phyloP scores from a whole-genome alignment of 345 rosid species.

The Eucalyptus regnans region DNA sequence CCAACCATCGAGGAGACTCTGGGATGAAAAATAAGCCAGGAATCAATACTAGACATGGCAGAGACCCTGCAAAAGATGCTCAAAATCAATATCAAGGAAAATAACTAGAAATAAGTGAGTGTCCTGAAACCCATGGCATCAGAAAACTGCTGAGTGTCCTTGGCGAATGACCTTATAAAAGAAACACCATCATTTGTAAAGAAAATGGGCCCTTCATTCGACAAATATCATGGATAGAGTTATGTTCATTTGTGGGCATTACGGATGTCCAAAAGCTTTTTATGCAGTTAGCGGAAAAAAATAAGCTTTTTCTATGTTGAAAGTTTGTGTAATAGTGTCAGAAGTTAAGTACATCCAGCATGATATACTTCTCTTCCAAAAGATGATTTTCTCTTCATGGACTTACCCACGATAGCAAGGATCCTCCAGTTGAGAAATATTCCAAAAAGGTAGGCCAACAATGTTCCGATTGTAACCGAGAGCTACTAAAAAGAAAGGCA shows the following conservation, averaged over 20 bases:
- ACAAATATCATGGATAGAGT: not conserved
- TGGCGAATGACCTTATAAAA: not conserved
- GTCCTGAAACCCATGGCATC: not conserved
- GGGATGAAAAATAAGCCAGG: constrained; percentile 75
- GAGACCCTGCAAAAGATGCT: constrained; percentile 35
- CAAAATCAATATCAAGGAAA: not conserved
- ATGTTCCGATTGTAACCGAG: constrained; percentile 51
- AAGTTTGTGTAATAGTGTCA: not conserved
- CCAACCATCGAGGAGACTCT: constrained; percentile 87
- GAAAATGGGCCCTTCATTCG: not conserved
- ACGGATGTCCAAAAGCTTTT: not conserved
- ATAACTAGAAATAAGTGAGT: not conserved
- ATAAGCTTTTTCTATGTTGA: not conserved
- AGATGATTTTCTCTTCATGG: not conserved
- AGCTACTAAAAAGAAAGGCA: constrained; percentile 24
- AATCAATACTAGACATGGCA: constrained; percentile 54
- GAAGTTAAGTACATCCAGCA: not conserved
- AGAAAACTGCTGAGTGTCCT: not conserved
- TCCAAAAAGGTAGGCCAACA: constrained; percentile 60
- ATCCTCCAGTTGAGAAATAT: constrained; percentile 51
- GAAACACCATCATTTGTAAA: not conserved
- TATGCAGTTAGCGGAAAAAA: not conserved
- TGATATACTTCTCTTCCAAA: not conserved
- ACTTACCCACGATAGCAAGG: constrained; percentile 55
- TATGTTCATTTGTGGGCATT: not conserved